Conservation (phyloP, 225 moss, liverwort and hornwort species). For the Sphagnum contortum region DNA sequence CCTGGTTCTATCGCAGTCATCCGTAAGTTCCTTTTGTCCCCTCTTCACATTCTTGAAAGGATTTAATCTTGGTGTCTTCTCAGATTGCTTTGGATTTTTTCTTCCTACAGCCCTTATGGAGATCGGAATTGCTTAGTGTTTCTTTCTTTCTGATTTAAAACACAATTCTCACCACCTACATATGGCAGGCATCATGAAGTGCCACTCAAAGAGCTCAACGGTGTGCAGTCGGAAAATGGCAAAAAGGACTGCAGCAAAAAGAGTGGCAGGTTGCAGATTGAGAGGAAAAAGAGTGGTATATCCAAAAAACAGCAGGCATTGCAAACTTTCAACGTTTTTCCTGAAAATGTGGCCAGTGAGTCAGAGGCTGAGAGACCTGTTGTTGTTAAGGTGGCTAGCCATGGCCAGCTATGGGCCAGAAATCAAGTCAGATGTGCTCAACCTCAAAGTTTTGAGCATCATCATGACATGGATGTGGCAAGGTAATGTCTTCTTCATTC, state of each 20-base stretch:
- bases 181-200: slow-evolving; percentile 74
- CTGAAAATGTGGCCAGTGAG: no score
- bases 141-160: no score
- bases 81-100: not conserved
- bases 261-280: slow-evolving; percentile 16
- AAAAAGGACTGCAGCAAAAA: slow-evolving; percentile 10
- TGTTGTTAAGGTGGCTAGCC: slow-evolving; percentile 3
- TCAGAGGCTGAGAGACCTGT: no score
- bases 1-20: slow-evolving; percentile 88
- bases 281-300: slow-evolving; percentile 35
- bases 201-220: slow-evolving; percentile 48
- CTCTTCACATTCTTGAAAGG: not conserved
- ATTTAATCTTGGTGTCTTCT: not conserved
- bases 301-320: slow-evolving; percentile 33
- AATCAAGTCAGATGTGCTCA: slow-evolving; percentile 2
- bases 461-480: no score
- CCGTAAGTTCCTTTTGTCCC: slow-evolving; percentile 35
- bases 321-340: not conserved
- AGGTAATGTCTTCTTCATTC: no score
- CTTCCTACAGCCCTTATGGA: not conserved
- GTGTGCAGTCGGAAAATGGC: slow-evolving; percentile 22
- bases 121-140: not conserved
- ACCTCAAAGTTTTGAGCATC: slow-evolving; percentile 14
- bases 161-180: not conserved
- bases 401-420: slow-evolving; percentile 5